Percentiles rank a stretch among this genome's conserved stretches.
These are phyloP conservation scores for Haplosporangium sp. DNA, from an alignment of 371 early-diverging fungal species.

Conservation along the genomic window DNA sequence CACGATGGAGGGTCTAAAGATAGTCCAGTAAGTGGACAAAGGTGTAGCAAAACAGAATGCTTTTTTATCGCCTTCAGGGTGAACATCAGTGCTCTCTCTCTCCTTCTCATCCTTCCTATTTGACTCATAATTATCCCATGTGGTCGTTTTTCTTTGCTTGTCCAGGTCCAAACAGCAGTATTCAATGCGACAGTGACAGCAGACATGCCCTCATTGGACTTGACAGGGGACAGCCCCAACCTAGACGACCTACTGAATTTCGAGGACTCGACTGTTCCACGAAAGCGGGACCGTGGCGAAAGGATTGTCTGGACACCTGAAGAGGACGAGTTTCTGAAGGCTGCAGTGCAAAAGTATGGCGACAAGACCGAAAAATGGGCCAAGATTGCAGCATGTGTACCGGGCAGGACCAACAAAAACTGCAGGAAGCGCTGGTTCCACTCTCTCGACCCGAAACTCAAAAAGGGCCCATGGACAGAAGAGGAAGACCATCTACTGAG, in stretches of 20 bases:
- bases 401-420: constrained; percentile 84
- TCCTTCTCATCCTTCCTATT: not conserved
- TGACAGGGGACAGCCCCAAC: constrained; percentile 26
- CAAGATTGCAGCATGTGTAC: constrained; percentile 82
- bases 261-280: constrained; percentile 15
- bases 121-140: not conserved
- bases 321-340: constrained; percentile 76
- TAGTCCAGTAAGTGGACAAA: constrained; percentile 17
- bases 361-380: constrained; percentile 87
- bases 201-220: constrained; percentile 35
- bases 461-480: constrained; percentile 85
- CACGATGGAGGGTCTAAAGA: constrained; percentile 27
- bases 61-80: no score
- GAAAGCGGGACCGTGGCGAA: constrained; percentile 49
- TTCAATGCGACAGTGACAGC: constrained; percentile 27
- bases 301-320: constrained; percentile 75
- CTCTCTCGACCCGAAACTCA: constrained; percentile 80
- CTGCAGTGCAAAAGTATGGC: constrained; percentile 80
- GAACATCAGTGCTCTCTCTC: no score
- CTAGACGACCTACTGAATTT: constrained; percentile 22
- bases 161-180: constrained; percentile 29
- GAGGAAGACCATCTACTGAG: constrained; percentile 79
- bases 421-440: constrained; percentile 89
- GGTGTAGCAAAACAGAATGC: not conserved
- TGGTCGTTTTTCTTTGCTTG: not conserved